A percentile compares a stretch with the other conserved stretches of the same genome.
Conservation (phyloP, 305 asterid species). For the Solanum chacoense region DNA sequence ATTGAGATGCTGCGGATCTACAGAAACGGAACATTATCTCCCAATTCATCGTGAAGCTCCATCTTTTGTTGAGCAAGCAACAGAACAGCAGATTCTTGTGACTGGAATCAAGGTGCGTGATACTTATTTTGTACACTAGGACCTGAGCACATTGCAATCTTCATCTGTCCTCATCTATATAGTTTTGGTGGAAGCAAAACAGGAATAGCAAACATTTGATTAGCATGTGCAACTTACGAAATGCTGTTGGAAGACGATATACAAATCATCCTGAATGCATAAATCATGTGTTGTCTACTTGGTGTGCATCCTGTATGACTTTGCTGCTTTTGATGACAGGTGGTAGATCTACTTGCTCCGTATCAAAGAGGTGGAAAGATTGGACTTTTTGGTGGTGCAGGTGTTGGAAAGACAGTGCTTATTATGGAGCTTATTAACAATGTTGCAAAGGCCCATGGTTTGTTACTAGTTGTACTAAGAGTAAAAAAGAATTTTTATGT, state of each 20-base stretch:
- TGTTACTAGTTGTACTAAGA: background rate
- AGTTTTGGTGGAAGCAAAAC: background rate
- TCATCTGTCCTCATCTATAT: background rate
- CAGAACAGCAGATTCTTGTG: conserved; percentile 84
- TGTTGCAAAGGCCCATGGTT: conserved; percentile 93
- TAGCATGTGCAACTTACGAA: background rate
- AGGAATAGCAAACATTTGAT: background rate
- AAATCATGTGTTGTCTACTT: background rate
- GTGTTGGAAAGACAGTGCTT: conserved; percentile 90
- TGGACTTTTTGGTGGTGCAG: conserved; percentile 97
- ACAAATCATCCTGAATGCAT: background rate
- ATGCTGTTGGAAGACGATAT: background rate
- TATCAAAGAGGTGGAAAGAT: conserved; percentile 97
- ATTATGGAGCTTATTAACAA: conserved; percentile 92
- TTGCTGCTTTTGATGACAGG: conserved; percentile 25
- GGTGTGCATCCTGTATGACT: background rate
- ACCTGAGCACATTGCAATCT: background rate
- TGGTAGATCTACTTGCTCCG: conserved; percentile 91
- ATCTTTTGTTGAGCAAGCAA: conserved; percentile 82
- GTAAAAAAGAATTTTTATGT: background rate
- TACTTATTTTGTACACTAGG: background rate
- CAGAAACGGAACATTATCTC: conserved; percentile 73
- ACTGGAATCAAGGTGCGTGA: conserved; percentile 79
- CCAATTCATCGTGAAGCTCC: conserved; percentile 99
- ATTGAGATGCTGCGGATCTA: conserved; percentile 3